Conservation (phyloP, 345 rosid species). For the Melastoma malabathricum region DNA sequence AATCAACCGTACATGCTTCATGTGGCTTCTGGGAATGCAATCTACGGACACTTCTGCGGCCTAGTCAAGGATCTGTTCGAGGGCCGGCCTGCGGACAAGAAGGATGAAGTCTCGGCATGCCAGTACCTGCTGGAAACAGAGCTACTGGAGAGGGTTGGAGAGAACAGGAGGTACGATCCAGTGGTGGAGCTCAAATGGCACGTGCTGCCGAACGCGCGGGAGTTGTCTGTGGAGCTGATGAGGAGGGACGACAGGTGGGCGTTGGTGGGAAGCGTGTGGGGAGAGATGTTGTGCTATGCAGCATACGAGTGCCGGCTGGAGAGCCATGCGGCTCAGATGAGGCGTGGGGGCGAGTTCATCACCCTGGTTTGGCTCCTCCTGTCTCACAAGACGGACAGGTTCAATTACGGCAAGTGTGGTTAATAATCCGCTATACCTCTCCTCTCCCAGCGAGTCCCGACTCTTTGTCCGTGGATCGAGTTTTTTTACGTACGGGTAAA, state of each 20-base stretch:
- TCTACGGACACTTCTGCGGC: not conserved
- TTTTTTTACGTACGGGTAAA: no score
- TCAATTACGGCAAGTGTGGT: conserved; percentile 6
- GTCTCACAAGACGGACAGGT: conserved; percentile 7
- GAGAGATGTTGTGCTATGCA: conserved; percentile 7
- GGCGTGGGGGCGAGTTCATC: conserved; percentile 8
- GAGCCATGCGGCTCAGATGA: conserved; percentile 5
- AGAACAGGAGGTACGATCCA: accelerated
- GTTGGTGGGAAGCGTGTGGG: not conserved
- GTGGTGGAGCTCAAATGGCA: conserved; percentile 7
- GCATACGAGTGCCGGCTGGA: conserved; percentile 6
- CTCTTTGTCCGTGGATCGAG: no score
- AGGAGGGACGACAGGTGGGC: conserved; percentile 1
- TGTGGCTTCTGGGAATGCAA: not conserved
- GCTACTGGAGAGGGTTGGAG: not conserved
- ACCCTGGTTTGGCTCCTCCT: conserved; percentile 12
- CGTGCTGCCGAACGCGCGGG: conserved; percentile 4
- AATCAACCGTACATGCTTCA: conserved; percentile 6
- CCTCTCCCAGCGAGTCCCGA: no score
- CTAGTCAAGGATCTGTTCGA: not conserved
- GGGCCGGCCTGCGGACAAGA: not conserved
- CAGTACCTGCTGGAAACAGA: no score
- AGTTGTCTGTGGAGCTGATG: conserved; percentile 4
- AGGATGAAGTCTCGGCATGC: not conserved
- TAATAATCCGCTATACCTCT: no score